phyloP scores from a whole-genome alignment of 2,329 filamentous ascomycete genomes.

The Coniochaeta prunicola region DNA sequence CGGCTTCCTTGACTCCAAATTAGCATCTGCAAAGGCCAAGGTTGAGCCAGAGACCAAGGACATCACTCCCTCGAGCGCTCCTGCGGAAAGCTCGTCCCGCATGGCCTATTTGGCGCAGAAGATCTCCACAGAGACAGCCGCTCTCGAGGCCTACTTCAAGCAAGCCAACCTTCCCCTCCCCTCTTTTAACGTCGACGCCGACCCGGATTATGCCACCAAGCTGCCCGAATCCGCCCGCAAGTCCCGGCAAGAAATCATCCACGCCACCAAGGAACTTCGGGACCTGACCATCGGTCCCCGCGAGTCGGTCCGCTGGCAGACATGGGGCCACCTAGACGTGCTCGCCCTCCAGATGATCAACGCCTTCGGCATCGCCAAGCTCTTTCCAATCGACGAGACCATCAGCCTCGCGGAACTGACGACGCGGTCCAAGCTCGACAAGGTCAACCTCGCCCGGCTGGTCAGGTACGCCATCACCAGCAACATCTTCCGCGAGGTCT shows the following conservation, averaged over 20 bases:
- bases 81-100: slow-evolving; percentile 21
- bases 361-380: slow-evolving; percentile 40
- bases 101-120: slow-evolving; percentile 38
- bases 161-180: slow-evolving; percentile 32
- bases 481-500: slow-evolving; percentile 45
- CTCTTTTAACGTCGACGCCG: slow-evolving; percentile 36
- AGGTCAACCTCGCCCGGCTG: slow-evolving; percentile 41
- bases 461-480: slow-evolving; percentile 52
- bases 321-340: slow-evolving; percentile 45
- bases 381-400: slow-evolving; percentile 38
- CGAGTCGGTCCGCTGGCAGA: slow-evolving; percentile 43
- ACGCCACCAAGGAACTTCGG: slow-evolving; percentile 39
- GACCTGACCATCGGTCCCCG: slow-evolving; percentile 40
- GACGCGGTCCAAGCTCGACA: slow-evolving; percentile 35
- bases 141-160: slow-evolving; percentile 38
- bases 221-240: slow-evolving; percentile 37
- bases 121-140: slow-evolving; percentile 41
- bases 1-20: slow-evolving; percentile 12
- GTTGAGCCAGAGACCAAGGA: neutral
- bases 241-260: slow-evolving; percentile 38
- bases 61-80: slow-evolving; percentile 2
- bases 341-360: slow-evolving; percentile 44
- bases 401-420: slow-evolving; percentile 39
- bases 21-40: slow-evolving; percentile 12
- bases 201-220: slow-evolving; percentile 35